These are phyloP conservation scores for Colletotrichum tropicale DNA, from an alignment of 2,329 filamentous ascomycete genomes.

Conservation along the genomic window DNA sequence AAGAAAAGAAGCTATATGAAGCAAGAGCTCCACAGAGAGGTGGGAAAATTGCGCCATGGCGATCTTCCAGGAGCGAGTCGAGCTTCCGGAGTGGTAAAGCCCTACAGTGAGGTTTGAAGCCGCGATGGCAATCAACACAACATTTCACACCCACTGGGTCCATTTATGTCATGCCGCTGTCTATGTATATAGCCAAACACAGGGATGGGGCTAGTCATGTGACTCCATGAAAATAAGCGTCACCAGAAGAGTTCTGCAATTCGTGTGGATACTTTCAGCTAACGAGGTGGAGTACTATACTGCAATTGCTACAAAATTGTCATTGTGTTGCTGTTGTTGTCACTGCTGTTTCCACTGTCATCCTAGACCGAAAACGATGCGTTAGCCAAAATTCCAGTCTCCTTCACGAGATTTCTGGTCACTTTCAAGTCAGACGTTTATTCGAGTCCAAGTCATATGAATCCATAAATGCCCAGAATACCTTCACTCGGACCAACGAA, in stretches of 20 bases:
- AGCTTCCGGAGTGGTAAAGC: not conserved
- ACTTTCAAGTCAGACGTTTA: not conserved
- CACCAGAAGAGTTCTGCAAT: not conserved
- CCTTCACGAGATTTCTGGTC: not conserved
- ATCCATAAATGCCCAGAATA: not conserved
- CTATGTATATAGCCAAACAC: not conserved
- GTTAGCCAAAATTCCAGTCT: fast-evolving
- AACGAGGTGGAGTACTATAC: not conserved
- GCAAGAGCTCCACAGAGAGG: not conserved
- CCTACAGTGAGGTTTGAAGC: not conserved
- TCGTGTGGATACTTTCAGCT: not conserved
- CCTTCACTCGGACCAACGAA: not conserved
- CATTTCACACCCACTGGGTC: not conserved
- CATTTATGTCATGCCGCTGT: not conserved
- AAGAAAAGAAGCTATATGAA: not conserved
- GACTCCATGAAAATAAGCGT: not conserved
- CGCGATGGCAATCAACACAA: not conserved
- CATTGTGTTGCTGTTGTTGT: not conserved
- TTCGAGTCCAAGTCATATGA: not conserved
- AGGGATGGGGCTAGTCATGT: not conserved
- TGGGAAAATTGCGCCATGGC: not conserved
- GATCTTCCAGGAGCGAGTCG: not conserved
- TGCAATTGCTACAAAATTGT: not conserved
- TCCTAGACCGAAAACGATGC: not conserved
- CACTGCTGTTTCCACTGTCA: too few species aligned